Evolutionary conservation across 2,329 filamentous ascomycete species (phyloP), one percentile per base, ranked within the genome.

Genomic region (Monilinia fructigena): DNA sequence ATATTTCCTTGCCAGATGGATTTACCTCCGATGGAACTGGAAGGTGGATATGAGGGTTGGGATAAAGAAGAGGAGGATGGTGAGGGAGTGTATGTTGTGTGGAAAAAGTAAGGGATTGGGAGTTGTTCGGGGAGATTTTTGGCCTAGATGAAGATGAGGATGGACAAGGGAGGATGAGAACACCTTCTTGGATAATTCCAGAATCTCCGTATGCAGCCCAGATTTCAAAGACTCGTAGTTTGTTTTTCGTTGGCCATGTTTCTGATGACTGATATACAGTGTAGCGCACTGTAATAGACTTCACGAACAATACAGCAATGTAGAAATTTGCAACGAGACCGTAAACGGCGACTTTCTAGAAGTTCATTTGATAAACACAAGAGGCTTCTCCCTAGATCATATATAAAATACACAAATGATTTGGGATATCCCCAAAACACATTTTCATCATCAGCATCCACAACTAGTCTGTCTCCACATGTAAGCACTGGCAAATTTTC

Each of bases 1-100:
- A 61, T 61, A 18, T 31, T 61, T 20, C 58, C 58, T 61, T 61
- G 58, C 58, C 58, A 61, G 11, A 23, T 50, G 45, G 58, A 61
- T 47, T 35, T 38, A 35, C 58, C 28, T 4, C 47, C 45, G 20
- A 61, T 50, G 7, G 40, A n/a, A 10, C 26, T 38, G 35, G 20
- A 20, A 4, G 28, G 28, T 38, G 42, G 26, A n/a, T 12, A 18
- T 4, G 12, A 8, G 26, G 45, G 38, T 61, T 35, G 12, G 6
- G 20, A 40, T 23, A 20, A 2, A n/a, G 35, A 14, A 47, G 12
- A 18, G 12, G 35, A 8, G 20, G 35, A 55, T 35, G n/a, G 42
- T 6, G 47, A 38, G 14, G 53, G 20, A 16, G 14, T 23, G 45
- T 40, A 35, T 16, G 58, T 61, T 26, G 42, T 52, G 47, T 61